phyloP scores from a whole-genome alignment of 352 stramenopile species.

The Pythium angustatum region DNA sequence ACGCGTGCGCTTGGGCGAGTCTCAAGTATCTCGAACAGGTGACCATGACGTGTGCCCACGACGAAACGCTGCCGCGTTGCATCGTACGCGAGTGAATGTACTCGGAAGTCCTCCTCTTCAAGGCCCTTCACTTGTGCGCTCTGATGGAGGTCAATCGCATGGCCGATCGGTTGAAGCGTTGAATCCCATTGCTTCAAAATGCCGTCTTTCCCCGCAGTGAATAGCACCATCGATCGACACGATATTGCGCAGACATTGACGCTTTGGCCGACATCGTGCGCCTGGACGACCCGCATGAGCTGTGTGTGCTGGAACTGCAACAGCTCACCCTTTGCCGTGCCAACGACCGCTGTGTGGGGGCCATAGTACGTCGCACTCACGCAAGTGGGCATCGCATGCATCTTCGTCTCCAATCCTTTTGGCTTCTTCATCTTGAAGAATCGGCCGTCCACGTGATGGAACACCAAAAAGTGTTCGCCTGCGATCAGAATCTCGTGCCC shows the following conservation, averaged over 20 bases:
- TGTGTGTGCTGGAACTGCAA: conserved; percentile 69
- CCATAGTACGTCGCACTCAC: conserved; percentile 60
- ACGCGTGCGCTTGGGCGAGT: conserved; percentile 26
- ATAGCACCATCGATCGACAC: conserved; percentile 75
- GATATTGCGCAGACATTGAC: conserved; percentile 59
- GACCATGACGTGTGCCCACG: conserved; percentile 44
- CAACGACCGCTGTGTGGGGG: conserved; percentile 54
- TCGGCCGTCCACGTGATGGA: conserved; percentile 49
- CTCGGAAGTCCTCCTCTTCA: conserved; percentile 63
- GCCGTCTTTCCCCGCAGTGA: conserved; percentile 74
- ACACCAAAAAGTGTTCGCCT: conserved; percentile 61
- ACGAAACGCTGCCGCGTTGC: conserved; percentile 45
- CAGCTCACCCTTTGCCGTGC: conserved; percentile 60
- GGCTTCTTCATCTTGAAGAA: conserved; percentile 78
- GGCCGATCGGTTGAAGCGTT: conserved; percentile 68
- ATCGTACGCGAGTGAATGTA: conserved; percentile 75
- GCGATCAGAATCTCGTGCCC: conserved; percentile 67
- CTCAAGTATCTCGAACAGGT: conserved; percentile 23
- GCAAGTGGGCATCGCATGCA: conserved; percentile 52
- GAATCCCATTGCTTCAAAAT: conserved; percentile 84
- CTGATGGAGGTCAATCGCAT: conserved; percentile 59
- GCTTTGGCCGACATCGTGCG: conserved; percentile 51
- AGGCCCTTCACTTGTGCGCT: conserved; percentile 22
- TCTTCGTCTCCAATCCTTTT: conserved; percentile 37
- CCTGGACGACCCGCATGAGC: conserved; percentile 57